Evolutionary conservation across 805 yeast species (phyloP), one percentile per base, ranked within the genome.

Genomic region (Candida berthetii): DNA sequence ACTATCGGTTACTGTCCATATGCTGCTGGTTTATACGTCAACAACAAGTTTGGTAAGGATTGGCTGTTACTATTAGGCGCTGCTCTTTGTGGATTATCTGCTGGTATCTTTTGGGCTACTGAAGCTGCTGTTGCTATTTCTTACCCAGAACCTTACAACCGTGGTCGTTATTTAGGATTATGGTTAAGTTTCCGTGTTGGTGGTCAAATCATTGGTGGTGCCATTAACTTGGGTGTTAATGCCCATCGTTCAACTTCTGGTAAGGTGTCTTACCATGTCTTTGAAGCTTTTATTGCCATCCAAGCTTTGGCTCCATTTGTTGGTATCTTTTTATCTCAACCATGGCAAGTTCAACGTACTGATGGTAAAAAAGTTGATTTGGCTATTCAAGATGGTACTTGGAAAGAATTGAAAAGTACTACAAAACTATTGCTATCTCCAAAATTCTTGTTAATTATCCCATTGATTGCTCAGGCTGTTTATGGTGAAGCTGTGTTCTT

Each of bases 41-140:
- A 51, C 29, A 41, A 44, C 24, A 35, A 47, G 10, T 50, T n/a
- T 35, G 53, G 55, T 8, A 44, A 48, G 0, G 46, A 43, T 15
- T 51, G 55, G 55, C 45, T 52, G 15, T 46, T 52, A 6, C 31
- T 39, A 2, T 7, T 52, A 10, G 55, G 55, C 7, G 44, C 52
- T 10, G 52, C 52, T 7, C 17, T 45, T 25, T 52, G 55, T 32
- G 55, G 55, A 11, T 35, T 52, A 3, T 45, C 50, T n/a, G 55
- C 55, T 3, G 55, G 55, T 16, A 13, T 52, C 1, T 52, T 52
- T 33, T 52, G 55, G 55, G 46, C 44, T 42, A 31, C 49, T 2
- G 55, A 52, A 36, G 55, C 52, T 2, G 53, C 52, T 4, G 38
- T 52, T 19, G 52, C 52, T 2, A 35, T 51, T 16, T 43, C 49